Evolutionary conservation across 306 rosid genomes (phyloP), one percentile per base, ranked within the genome.

Genomic region (Datisca glomerata): DNA sequence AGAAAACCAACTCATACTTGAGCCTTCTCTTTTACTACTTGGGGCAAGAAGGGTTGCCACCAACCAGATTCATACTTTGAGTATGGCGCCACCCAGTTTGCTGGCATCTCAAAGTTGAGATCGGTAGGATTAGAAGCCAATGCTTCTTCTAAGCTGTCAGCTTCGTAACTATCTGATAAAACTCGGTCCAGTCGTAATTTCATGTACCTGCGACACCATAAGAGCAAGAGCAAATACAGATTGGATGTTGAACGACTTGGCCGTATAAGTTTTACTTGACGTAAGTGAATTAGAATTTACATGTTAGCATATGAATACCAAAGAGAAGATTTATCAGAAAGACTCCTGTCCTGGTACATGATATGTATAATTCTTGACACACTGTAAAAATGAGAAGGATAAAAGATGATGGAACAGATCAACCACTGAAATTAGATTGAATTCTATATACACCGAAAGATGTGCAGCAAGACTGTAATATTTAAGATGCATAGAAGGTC

Each of bases 101-200:
- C 78, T 24, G 96, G 98, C 68, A 75, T 80, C 72, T 66, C 73
- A 65, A 91, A 91, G 47, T 84, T 68, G 18, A 91, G 55, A 19
- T 71, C 61, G 48, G 83, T 65, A 32, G 98, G 98, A 69, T 47
- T 84, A 34, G 79, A 80, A 56, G 87, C 94, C 22, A 91, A 57
- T 18, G 94, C 96, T 60, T 78, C 85, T 57, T 80, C 85, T 35
- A 80, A 41, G 63, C 71, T 80, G 43, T 69, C 75, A 24, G 94
- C 80, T 65, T 78, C 81, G 19, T 68, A 91, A 59, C 80, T 80
- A 48, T 69, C 92, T 6, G 73, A 38, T 45, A 91, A 71, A 43
- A 91, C 98, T 59, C 98, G 71, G 68, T 91, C 98, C 69, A 91
- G 73, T 75, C 98, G 78, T 55, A 91, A 68, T 74, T 85, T 91